phyloP scores from a whole-genome alignment of 2,329 filamentous ascomycete genomes.

The Ophiostoma sp. region DNA sequence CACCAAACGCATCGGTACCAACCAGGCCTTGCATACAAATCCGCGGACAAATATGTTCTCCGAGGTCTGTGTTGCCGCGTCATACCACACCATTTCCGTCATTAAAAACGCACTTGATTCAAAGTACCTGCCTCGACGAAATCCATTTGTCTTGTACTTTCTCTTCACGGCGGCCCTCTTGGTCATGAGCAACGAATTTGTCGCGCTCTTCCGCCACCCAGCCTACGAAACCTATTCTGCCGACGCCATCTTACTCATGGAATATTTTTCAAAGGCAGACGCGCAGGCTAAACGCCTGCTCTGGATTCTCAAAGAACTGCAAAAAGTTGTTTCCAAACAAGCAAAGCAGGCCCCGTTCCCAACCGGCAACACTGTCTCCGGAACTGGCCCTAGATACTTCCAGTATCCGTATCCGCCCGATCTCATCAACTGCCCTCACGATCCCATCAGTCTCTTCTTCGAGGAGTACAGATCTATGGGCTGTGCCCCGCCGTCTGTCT shows the following conservation, averaged over 20 bases:
- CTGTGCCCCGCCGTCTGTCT: too few relatives aligned
- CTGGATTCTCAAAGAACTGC: conserved; percentile 48
- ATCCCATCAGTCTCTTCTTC: conserved; percentile 27
- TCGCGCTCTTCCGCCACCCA: conserved; percentile 43
- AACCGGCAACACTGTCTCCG: background rate
- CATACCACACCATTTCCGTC: conserved; percentile 47
- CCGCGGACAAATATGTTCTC: conserved; percentile 39
- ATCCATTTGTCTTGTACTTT: conserved; percentile 56
- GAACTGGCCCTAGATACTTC: conserved; percentile 19
- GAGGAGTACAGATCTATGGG: background rate
- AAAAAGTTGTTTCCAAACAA: conserved; percentile 37
- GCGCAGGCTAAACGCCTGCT: conserved; percentile 46
- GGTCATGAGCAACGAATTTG: conserved; percentile 54
- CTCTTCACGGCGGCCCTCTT: conserved; percentile 52
- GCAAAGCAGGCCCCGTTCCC: conserved; percentile 21
- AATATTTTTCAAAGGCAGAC: conserved; percentile 45
- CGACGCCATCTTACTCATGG: conserved; percentile 45
- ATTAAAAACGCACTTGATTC: conserved; percentile 42
- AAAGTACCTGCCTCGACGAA: conserved; percentile 45
- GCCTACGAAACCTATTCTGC: conserved; percentile 39
- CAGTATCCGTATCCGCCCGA: conserved; percentile 27
- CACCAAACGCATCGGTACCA: background rate
- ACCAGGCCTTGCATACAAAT: conserved; percentile 32
- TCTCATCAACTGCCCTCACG: conserved; percentile 17
- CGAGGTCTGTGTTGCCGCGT: conserved; percentile 47